phyloP scores from a whole-genome alignment of 108 stramenopile species.

The Pseudonitzschia pungens region DNA sequence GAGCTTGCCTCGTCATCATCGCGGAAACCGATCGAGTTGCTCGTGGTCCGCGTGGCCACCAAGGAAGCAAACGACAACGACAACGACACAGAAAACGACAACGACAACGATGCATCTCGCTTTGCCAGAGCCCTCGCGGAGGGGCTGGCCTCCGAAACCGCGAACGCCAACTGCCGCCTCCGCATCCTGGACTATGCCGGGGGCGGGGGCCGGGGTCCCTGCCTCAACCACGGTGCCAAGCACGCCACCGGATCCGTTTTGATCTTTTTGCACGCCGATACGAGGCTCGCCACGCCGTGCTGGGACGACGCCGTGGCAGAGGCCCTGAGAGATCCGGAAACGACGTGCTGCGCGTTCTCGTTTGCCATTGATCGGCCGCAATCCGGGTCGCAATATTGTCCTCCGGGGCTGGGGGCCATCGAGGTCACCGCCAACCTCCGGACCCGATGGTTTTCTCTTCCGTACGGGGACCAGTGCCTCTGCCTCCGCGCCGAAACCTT shows the following conservation, averaged over 20 bases:
- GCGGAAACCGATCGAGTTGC: not conserved
- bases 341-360: constrained; percentile 63
- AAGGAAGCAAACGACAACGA: not conserved
- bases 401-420: constrained; percentile 61
- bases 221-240: constrained; percentile 72
- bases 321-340: not conserved
- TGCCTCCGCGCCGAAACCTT: constrained; percentile 71
- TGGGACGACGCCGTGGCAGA: constrained; percentile 55
- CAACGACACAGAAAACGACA: not conserved
- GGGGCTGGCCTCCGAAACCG: not conserved
- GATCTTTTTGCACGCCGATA: constrained; percentile 84
- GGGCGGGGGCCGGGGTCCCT: constrained; percentile 81
- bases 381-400: constrained; percentile 37
- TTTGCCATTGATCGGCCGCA: constrained; percentile 68
- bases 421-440: constrained; percentile 51
- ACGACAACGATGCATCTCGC: not conserved
- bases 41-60: not conserved
- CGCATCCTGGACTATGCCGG: constrained; percentile 37
- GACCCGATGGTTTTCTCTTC: constrained; percentile 52
- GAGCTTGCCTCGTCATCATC: not conserved
- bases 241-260: constrained; percentile 58
- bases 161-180: not conserved
- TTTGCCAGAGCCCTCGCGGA: not conserved
- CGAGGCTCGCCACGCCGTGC: constrained; percentile 35
- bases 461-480: constrained; percentile 86